Conservation (phyloP, 108 stramenopile genomes). For the Pseudonitzschia multiseries region DNA sequence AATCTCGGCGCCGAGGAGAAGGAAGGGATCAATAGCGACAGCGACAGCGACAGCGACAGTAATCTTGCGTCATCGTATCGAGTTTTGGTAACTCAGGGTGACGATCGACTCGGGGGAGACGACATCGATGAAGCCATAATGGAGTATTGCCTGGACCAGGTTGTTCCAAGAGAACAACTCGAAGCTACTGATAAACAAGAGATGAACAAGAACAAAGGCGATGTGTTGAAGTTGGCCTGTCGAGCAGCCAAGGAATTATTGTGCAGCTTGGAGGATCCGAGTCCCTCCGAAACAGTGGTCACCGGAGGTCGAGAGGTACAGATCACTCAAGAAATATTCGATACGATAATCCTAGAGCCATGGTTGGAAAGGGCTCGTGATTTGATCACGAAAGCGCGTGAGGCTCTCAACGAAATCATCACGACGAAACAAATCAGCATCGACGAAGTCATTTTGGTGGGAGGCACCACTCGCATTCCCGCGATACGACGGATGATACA, state of each 20-base stretch:
- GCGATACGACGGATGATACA: conserved; percentile 66
- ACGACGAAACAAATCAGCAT: conserved; percentile 20
- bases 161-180: not conserved
- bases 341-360: conserved; percentile 23
- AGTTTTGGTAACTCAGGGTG: conserved; percentile 68
- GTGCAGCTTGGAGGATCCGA: conserved; percentile 49
- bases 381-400: conserved; percentile 30
- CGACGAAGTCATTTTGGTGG: conserved; percentile 79
- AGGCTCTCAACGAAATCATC: conserved; percentile 13
- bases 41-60: conserved; percentile 11
- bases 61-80: conserved; percentile 33
- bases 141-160: conserved; percentile 26
- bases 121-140: conserved; percentile 72
- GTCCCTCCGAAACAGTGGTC: conserved; percentile 22
- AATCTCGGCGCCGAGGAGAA: not conserved
- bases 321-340: conserved; percentile 23
- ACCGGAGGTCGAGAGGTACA: not conserved
- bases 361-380: conserved; percentile 27
- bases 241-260: conserved; percentile 72
- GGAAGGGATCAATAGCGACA: conserved; percentile 15
- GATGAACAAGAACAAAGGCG: not conserved
- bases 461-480: conserved; percentile 74
- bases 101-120: conserved; percentile 72
- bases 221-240: conserved; percentile 42
- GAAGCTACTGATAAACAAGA: conserved; percentile 19